phyloP scores from a whole-genome alignment of 1,139 yeast species.

The Magnusiomyces ingens region DNA sequence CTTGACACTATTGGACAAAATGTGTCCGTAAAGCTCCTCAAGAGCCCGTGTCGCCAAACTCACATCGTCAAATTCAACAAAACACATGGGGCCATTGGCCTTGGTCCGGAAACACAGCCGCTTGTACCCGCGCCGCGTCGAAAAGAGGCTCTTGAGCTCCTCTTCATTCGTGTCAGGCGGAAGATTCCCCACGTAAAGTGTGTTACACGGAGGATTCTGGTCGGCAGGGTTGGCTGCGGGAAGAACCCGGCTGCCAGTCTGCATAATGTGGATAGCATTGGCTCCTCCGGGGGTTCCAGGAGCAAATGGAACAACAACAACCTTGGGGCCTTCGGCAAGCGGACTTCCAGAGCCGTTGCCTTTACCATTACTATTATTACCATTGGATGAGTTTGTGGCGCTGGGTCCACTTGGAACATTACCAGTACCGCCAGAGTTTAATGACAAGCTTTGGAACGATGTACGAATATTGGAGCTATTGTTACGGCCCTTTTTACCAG shows the following conservation, averaged over 20 bases:
- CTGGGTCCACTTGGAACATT: conserved; percentile 12
- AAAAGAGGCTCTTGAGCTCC: conserved; percentile 78
- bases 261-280: conserved; percentile 30
- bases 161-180: conserved; percentile 97
- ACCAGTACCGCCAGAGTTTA: conserved; percentile 8
- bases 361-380: conserved; percentile 7
- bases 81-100: conserved; percentile 90
- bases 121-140: conserved; percentile 88
- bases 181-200: conserved; percentile 89
- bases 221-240: conserved; percentile 99
- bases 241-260: conserved; percentile 47
- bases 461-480: conserved; percentile 13
- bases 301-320: conserved; percentile 28
- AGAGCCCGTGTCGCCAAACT: conserved; percentile 88
- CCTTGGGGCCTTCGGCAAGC: conserved; percentile 20
- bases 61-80: conserved; percentile 96
- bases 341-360: conserved; percentile 15
- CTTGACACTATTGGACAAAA: conserved; percentile 57
- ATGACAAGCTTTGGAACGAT: conserved; percentile 8
- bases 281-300: conserved; percentile 23
- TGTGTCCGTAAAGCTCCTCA: conserved; percentile 87
- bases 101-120: conserved; percentile 74
- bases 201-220: conserved; percentile 97
- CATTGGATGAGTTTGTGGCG: background rate
- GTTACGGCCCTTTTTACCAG: background rate